Evolutionary conservation across 2,329 filamentous ascomycete genomes (phyloP), one percentile per base, ranked within the genome.

Genomic region (Fusarium verrucosum): DNA sequence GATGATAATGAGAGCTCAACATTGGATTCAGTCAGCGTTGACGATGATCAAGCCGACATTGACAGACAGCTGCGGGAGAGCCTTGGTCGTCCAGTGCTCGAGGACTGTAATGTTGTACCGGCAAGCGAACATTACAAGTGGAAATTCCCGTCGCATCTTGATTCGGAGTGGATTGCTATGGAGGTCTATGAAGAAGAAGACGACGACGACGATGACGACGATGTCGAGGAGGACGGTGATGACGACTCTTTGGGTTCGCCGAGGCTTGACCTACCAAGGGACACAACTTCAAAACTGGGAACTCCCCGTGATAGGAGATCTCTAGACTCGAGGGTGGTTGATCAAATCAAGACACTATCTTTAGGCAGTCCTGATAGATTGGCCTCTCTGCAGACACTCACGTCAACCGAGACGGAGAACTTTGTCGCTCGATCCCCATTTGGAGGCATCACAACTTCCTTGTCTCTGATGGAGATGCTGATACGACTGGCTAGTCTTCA

Each of bases 141-240:
- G 42, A 70, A 60, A 22, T 70, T 96, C 4, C 92, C 92, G 1
- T 82, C 83, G 2, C 90, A 93, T 58, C 81, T 97, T 1, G 94
- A 97, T 68, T 88, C 90, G 0, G 94, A 96, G 76, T 97, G 94
- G 94, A 86, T 97, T 65, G 94, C 94, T 0, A 87, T 97, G 16
- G 92, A 97, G 73, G 91, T 97, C 1, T 95, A 89, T 73, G 85
- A 86, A 16, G 53, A 57, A 32, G 88, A 92, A 69, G 82, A 87
- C 4, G 66, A 71, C 10, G 28, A 71, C 2, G 65, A 71, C 3
- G 70, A 71, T 16, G 28, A 71, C 2, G 65, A 71, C 3, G 70
- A 71, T n/a, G 53, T 43, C 2, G 51, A 51, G 9, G 74, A 73
- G 13, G 66, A 72, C 0, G 80, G 83, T 2, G 85, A 85, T 5